Evolutionary conservation across 441 rosid genomes (phyloP), one percentile per base, ranked within the genome.

Genomic region (Theobroma grandiflorum): DNA sequence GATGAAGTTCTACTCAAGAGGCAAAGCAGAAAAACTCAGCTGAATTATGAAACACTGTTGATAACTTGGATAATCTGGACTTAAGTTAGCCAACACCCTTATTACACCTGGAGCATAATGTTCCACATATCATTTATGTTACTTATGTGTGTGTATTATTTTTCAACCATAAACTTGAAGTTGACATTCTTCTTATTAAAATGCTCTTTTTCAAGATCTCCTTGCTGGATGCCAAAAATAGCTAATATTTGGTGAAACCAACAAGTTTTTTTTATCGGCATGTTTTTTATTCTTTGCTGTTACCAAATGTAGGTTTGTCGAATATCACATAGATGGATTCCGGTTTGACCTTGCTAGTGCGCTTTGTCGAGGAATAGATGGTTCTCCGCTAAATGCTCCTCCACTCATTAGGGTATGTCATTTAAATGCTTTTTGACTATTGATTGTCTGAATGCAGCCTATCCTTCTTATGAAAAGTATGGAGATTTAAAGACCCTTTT

Each of bases 281-380:
- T 49, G 43, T 63, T 26, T 59, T 55, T 67, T n/a, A n/a, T 63
- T 73, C 53, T 78, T 78, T 2, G 4, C 59, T 49, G 37, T 47
- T 50, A 55, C 55, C 50, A 80, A 82, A 64, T 22, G 61, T 84
- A 96, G 98, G 98, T 95, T 90, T 71, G 85, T 81, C 40, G 96
- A 94, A 68, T 94, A 96, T 86, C 98, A 93, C 55, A 91, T 96
- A 80, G 99, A 96, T 86, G 99, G 99, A 79, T 96, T 96, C 78
- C 89, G 99, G 63, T 96, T 94, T 86, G 98, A 96, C 90, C 98
- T 96, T 59, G 94, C 97, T 45, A 95, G 98, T 85, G 96, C 89
- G 70, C 95, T 95, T 81, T 96, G 99, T 84, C 97, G 98, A 83
- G 97, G 92, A 84, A 88, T 88, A 47, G 97, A 93, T 90, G 99